A percentile compares a stretch with the other conserved stretches of the same genome.
These are phyloP conservation scores for Rhizopogon vinicolor DNA, from an alignment of 768 basidiomycete genomes.

Conservation along the genomic window DNA sequence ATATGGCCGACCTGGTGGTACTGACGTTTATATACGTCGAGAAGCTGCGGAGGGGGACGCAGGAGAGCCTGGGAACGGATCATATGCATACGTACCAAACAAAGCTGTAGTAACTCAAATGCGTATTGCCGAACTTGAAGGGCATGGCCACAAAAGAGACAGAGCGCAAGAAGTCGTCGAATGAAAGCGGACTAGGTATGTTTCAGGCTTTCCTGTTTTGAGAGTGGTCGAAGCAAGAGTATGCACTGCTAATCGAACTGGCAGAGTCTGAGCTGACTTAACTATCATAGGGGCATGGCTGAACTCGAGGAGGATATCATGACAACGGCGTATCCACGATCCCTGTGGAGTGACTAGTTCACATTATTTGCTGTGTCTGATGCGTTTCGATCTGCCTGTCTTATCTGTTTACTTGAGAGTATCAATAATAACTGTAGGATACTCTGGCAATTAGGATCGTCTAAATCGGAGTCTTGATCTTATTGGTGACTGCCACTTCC, in stretches of 20 bases:
- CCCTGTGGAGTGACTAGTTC: slow-evolving; percentile 2
- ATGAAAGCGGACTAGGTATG: slow-evolving; percentile 50
- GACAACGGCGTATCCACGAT: slow-evolving; percentile 45
- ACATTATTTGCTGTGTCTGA: not conserved
- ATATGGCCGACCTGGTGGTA: too few relatives aligned
- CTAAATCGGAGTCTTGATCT: not conserved
- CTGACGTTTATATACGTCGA: too few relatives aligned
- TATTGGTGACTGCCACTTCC: slow-evolving; percentile 28
- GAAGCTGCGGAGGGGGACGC: too few relatives aligned
- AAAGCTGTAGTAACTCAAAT: slow-evolving; percentile 46
- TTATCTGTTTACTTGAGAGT: not conserved
- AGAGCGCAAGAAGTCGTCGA: slow-evolving; percentile 36
- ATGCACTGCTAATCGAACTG: slow-evolving; percentile 20
- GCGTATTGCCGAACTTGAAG: slow-evolving; percentile 60
- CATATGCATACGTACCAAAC: too few relatives aligned
- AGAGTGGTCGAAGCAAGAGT: slow-evolving; percentile 67
- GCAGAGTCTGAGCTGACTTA: not conserved
- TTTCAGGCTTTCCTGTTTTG: slow-evolving; percentile 77
- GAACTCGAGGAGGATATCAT: slow-evolving; percentile 51
- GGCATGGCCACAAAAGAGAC: slow-evolving; percentile 53
- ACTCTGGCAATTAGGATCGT: not conserved
- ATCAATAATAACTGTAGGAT: not conserved
- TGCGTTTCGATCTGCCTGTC: not conserved
- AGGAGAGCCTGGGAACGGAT: too few relatives aligned
- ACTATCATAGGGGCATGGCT: slow-evolving; percentile 45